A percentile compares a stretch with the other conserved stretches of the same genome.
Evolutionary conservation across 2,329 filamentous ascomycete genomes (phyloP).

Genomic region (Westerdykella aurantiaca): DNA sequence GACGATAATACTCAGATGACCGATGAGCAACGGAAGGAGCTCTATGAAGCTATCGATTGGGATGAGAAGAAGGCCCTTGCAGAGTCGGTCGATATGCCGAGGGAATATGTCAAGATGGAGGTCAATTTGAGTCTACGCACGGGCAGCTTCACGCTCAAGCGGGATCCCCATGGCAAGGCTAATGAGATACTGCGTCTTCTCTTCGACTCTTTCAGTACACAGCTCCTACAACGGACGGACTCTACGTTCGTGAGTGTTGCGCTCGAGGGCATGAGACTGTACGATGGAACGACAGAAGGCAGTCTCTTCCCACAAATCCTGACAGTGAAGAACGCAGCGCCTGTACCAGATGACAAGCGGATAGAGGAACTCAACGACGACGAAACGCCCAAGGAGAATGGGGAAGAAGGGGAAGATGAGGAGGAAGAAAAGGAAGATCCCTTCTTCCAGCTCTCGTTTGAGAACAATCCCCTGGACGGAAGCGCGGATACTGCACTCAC

Average conservation of each 20-base stretch:
- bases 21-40: conserved; percentile 89
- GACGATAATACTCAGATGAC: conserved; percentile 81
- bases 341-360: conserved; percentile 46
- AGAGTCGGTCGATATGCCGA: conserved; percentile 81
- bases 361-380: conserved; percentile 47
- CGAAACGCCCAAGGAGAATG: conserved; percentile 43
- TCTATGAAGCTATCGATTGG: conserved; percentile 97
- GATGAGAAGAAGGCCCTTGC: conserved; percentile 89
- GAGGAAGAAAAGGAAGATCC: conserved; percentile 57
- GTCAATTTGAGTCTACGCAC: conserved; percentile 89
- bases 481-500: conserved; percentile 86
- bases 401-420: conserved; percentile 41
- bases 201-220: conserved; percentile 91
- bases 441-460: conserved; percentile 88
- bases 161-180: conserved; percentile 69
- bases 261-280: conserved; percentile 86
- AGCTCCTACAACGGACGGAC: conserved; percentile 81
- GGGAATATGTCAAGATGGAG: conserved; percentile 88
- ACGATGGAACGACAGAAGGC: conserved; percentile 88
- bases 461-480: conserved; percentile 90
- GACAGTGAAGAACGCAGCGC: conserved; percentile 80
- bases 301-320: conserved; percentile 94
- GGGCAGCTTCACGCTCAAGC: conserved; percentile 89
- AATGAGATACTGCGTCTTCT: conserved; percentile 83
- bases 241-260: conserved; percentile 84